Evolutionary conservation across 2,329 filamentous ascomycete genomes (phyloP).

Genomic region (Xylariaceae sp.): DNA sequence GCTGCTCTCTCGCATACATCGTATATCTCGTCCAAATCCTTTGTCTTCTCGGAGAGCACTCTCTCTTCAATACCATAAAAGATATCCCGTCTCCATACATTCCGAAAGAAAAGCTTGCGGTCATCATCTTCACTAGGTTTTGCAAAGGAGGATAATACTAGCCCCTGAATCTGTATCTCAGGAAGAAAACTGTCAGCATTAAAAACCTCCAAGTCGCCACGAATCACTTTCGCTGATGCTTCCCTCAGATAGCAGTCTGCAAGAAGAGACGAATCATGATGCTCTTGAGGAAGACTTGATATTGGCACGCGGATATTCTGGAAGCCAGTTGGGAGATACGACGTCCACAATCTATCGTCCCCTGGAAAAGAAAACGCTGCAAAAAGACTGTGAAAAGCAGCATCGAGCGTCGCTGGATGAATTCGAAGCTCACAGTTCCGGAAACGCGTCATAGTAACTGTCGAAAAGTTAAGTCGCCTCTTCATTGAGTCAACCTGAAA

Average conservation of each 20-base stretch:
- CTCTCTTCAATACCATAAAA: neutral
- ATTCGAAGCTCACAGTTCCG: neutral
- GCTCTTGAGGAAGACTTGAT: neutral
- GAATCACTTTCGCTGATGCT: neutral
- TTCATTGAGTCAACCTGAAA: conserved; percentile 11
- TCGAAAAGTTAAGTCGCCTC: neutral
- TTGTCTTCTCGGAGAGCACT: no score
- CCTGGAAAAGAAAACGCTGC: conserved; percentile 15
- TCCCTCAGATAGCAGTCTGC: neutral
- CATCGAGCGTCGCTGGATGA: conserved; percentile 18
- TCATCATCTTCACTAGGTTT: conserved; percentile 10
- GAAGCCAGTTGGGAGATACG: conserved; percentile 17
- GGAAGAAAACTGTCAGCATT: neutral
- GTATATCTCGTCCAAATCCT: neutral
- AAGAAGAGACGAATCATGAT: neutral
- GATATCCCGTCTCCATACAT: conserved; percentile 7
- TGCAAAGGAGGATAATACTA: conserved; percentile 14
- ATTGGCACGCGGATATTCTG: conserved; percentile 6
- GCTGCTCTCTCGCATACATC: conserved; percentile 1
- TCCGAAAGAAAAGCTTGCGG: conserved; percentile 15
- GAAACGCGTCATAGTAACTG: neutral
- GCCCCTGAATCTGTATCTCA: conserved; percentile 4
- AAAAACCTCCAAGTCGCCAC: conserved; percentile 7
- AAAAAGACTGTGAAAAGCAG: conserved; percentile 16
- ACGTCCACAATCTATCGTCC: conserved; percentile 11